Base-by-base conservation (phyloP, 2,329 filamentous ascomycete species). In the Penicillium sp. region DNA sequence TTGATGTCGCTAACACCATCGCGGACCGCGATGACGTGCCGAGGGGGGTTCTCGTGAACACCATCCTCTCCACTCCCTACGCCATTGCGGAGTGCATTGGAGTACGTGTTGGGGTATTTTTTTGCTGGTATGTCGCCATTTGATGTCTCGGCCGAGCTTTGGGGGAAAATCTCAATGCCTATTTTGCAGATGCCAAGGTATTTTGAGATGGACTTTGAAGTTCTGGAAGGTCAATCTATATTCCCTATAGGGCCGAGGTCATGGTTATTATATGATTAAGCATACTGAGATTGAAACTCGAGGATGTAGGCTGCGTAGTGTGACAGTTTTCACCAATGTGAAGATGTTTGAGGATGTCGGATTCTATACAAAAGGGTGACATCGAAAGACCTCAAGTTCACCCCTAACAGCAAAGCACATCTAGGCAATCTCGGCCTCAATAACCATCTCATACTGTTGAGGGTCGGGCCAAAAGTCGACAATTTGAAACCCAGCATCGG, bases 391-490 rank as follows among this genome's bases (percentile, higher is more conserved):
- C 12, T 31, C 4, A 9, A 31, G 12, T 14, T 14, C 1, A 31
- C 11, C 30, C 30, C 5, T 4, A 12, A 14, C 0, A 36, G 11
- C 4, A 28, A 10, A 30, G 7, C 17, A 38, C 33, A 51, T 9
- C 37, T 58, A 58, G 7, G 50, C 53, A 26, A 67, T n/a, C 44
- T 67, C 65, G 0, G 60, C 61, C 41, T 68, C 70, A 35, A 70
- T 71, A 4, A 67, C 46, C 53, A 67, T 70, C 56, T 72, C 62
- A 61, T 64, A 64, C 40, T 63, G 50, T 17, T 63, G 62, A 30
- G 66, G 68, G 47, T 67, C 64, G 25, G 65, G 64, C 62, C 68
- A 71, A 26, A 73, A 67, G 2, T 66, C 64, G 16, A 62, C 35
- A 33, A 72, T 55, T 40, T 59, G 53, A 17, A 74, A 64, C 0